Evolutionary conservation across 2,329 filamentous ascomycete genomes (phyloP), one percentile per base, ranked within the genome.

Genomic region (Fusarium staphyleae): DNA sequence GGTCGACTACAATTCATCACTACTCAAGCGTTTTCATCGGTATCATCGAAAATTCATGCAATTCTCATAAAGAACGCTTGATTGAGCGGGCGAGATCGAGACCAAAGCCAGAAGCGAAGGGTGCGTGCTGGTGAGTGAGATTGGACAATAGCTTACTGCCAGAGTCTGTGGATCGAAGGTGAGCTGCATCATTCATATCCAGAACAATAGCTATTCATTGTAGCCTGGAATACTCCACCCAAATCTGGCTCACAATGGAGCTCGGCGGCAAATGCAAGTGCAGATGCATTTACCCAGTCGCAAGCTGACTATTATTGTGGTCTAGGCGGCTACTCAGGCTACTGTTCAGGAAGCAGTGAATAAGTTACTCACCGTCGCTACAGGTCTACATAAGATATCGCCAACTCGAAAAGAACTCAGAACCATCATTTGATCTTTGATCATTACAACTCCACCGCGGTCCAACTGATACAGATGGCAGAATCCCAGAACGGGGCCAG

Each of bases 1-100:
- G 39, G 10, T 43, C 45, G 19, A 46, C 37, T 52, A 48, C 43
- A 43, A 46, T 52, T 65, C 61, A 66, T 61, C 40, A 30, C 32
- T 39, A 37, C 18, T 16, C 12, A 10, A 24, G 11, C 37, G 10
- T 8, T 16, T 32, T 61, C 55, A 61, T 52, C 32, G 7, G 16
- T 13, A 12, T 6, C 16, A 13, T 15, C 26, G 8, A 10, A 9
- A n/a, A 11, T 32, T 11, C 22, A 15, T 15, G 15, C 3, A 10
- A 2, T 28, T 59, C 45, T 61, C 30, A 61, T 55, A 52, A 2
- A 0, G 0, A 4, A 35, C 24, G 15, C 9, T 7, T 22, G 46
- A 2, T 24, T 3, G 24, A 51, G 55, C 26, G 3, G 28, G 15
- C 15, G 2, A 5, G 2, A 24, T 11, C 11, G 16, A 47, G 3